Evolutionary conservation across 1,284 basidiomycete genomes (phyloP), one percentile per base, ranked within the genome.

Genomic region (Fomes fomentarius): DNA sequence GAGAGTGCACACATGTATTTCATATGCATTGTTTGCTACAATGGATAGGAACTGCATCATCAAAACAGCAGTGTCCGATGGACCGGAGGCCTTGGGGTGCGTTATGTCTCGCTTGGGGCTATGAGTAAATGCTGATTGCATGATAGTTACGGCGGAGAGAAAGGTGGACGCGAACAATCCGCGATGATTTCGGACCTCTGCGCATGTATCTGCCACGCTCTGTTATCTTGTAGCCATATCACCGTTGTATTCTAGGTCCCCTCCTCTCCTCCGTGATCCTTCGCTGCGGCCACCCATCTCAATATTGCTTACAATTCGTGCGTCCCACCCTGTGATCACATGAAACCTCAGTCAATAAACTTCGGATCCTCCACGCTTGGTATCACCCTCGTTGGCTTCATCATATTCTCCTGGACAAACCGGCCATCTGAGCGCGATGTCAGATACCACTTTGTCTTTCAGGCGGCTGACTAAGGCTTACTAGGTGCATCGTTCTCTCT

Each of bases 1-100:
- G 95, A 24, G 89, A 96, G 74, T 98, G 95, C 67, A 93, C 87
- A 6, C 95, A 97, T 70, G 87, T 96, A 52, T 96, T 94, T 69
- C 94, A 96, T 70, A 93, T 95, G 92, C 93, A 96, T 71, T 97
- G 95, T 73, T 75, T 98, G 12, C 79, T 96, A 62, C 96, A 96
- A 70, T 98, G 95, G 95, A 85, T 97, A 57, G 86, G 86, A 2
- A 94, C 93, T 0, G 79, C 87, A 3, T 83, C 89, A 14, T 93
- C 90, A 31, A 96, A 96, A 69, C 86, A 90, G 63, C 92, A 94
- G 65, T 97, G 95, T 76, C 95, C 95, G 11, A 94, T 98, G 89
- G 95, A 97, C 67, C 79, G 95, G 39, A 78, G 93, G 65, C 79
- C 87, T 4, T 98, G 95, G 95, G 89, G 94, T 96, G 64, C 63